Evolutionary conservation across 768 basidiomycete species (phyloP).

Genomic region (Exidia glandulosa): DNA sequence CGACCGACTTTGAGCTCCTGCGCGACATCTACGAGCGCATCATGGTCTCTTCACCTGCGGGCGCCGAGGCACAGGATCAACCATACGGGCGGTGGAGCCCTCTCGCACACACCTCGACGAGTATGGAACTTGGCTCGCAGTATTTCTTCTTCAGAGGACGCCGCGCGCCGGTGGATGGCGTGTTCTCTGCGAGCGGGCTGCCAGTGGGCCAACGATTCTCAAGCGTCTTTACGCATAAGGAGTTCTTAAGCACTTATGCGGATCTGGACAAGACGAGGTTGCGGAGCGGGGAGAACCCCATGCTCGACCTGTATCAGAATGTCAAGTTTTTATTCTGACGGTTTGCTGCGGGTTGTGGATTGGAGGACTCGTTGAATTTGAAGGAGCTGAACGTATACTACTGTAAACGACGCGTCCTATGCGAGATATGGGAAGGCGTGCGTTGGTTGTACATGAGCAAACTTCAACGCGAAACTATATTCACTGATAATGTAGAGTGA

Average conservation of each 20-base stretch:
- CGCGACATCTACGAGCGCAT: conserved; percentile 85
- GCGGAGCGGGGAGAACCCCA: conserved; percentile 76
- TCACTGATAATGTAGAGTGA: too few species aligned
- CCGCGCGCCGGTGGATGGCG: conserved; percentile 56
- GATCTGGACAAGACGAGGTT: conserved; percentile 60
- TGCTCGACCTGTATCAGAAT: conserved; percentile 85
- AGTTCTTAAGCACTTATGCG: conserved; percentile 82
- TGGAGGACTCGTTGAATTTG: too few species aligned
- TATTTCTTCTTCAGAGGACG: conserved; percentile 62
- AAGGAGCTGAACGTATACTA: too few species aligned
- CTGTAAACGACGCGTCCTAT: too few species aligned
- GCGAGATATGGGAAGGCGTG: too few species aligned
- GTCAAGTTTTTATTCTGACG: conserved; percentile 87
- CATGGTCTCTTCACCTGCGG: conserved; percentile 44
- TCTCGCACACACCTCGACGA: conserved; percentile 36
- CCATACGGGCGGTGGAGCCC: conserved; percentile 40
- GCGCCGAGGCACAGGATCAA: too few species aligned
- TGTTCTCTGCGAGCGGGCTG: conserved; percentile 61
- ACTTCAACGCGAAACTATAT: too few species aligned
- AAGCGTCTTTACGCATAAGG: conserved; percentile 75
- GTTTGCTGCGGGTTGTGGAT: too few species aligned
- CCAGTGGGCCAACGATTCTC: conserved; percentile 75
- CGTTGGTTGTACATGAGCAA: too few species aligned
- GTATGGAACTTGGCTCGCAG: conserved; percentile 41
- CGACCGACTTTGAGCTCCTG: conserved; percentile 76